Evolutionary conservation across 2,329 filamentous ascomycete species (phyloP).

Genomic region (Cadophora sp.): DNA sequence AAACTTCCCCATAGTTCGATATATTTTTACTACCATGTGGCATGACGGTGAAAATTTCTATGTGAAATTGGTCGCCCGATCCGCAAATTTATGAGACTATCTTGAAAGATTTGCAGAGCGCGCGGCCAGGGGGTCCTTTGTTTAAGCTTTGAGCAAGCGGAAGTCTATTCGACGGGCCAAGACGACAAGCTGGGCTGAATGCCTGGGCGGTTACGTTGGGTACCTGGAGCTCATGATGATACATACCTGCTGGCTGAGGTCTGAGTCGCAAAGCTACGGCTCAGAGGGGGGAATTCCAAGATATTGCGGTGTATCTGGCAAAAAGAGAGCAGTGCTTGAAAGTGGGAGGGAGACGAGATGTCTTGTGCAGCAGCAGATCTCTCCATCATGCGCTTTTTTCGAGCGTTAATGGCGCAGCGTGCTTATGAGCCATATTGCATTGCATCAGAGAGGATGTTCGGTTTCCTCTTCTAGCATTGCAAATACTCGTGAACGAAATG

Average conservation of each 20-base stretch:
- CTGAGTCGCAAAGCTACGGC: neutral
- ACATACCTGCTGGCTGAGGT: neutral
- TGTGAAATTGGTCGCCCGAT: neutral
- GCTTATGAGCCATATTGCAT: conserved; percentile 9
- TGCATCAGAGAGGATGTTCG: neutral
- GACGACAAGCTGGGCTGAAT: neutral
- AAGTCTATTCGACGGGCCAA: conserved; percentile 16
- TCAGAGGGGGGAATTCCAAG: neutral
- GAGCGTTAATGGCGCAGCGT: conserved; percentile 1
- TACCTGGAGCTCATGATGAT: neutral
- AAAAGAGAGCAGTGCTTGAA: neutral
- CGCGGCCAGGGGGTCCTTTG: neutral
- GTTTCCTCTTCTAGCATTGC: neutral
- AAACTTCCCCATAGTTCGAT: neutral
- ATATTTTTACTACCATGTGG: conserved; percentile 4
- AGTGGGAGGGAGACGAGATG: neutral
- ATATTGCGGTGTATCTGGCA: neutral
- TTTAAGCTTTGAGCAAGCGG: conserved; percentile 7
- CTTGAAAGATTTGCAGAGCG: conserved; percentile 4
- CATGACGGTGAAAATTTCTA: neutral
- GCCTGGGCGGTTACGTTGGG: neutral
- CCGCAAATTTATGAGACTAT: conserved; percentile 1
- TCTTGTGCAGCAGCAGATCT: conserved; percentile 8
- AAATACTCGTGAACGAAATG: neutral
- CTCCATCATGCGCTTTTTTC: conserved; percentile 1